Evolutionary conservation across 2,329 filamentous ascomycete species (phyloP).

Genomic region (Aspergillus ibericus): DNA sequence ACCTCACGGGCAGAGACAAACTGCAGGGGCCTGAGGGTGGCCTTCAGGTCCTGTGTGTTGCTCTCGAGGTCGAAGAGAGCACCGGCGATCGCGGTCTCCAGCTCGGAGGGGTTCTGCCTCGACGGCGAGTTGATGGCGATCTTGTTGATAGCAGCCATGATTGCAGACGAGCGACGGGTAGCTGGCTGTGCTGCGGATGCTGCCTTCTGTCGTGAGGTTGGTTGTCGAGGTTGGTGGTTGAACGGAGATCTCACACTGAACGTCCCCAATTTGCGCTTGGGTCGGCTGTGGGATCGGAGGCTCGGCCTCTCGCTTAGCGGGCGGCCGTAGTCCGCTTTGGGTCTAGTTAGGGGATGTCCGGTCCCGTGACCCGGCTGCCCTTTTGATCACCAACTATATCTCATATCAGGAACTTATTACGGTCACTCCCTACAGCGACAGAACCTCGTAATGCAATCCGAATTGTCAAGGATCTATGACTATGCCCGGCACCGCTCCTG

Average conservation of each 20-base stretch:
- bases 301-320: conserved; percentile 37
- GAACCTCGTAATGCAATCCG: too few species aligned
- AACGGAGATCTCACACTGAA: conserved; percentile 23
- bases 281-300: conserved; percentile 29
- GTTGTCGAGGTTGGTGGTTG: conserved; percentile 34
- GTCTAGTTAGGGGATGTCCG: conserved; percentile 31
- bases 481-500: not conserved
- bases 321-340: conserved; percentile 19
- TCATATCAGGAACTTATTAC: not conserved
- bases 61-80: conserved; percentile 99
- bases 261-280: conserved; percentile 19
- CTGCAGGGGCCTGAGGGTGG: conserved; percentile 93
- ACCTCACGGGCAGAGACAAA: conserved; percentile 99
- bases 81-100: conserved; percentile 94
- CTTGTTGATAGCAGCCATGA: conserved; percentile 88
- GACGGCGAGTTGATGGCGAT: conserved; percentile 97
- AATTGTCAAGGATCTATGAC: not conserved
- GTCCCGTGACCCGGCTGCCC: conserved; percentile 34
- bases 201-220: conserved; percentile 30
- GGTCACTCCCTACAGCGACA: too few species aligned
- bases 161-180: conserved; percentile 48
- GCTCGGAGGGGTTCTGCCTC: conserved; percentile 92
- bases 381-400: conserved; percentile 2
- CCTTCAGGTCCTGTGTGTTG: conserved; percentile 98
- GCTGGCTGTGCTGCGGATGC: conserved; percentile 37